Evolutionary conservation across 2,329 filamentous ascomycete genomes (phyloP).

Genomic region (Cordyceps cicadae): DNA sequence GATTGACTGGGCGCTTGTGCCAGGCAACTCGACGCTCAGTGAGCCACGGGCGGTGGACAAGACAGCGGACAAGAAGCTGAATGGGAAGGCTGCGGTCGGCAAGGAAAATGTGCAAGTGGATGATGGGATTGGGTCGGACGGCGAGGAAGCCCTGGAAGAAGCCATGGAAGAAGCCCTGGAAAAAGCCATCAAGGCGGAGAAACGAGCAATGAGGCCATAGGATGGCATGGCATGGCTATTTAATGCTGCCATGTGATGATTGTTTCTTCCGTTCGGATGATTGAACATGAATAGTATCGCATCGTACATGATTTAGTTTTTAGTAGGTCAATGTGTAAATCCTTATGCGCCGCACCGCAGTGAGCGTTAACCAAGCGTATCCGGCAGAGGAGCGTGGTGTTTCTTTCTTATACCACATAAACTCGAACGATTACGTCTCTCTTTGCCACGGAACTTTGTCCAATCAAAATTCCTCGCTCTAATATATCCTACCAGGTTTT

Average conservation of each 20-base stretch:
- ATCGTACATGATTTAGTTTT: not conserved
- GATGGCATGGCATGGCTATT: not conserved
- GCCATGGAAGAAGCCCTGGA: conserved; percentile 30
- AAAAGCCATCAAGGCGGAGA: conserved; percentile 26
- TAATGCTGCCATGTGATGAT: not conserved
- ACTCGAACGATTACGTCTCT: no score
- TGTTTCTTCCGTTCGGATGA: not conserved
- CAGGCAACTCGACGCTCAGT: conserved; percentile 25
- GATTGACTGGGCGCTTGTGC: conserved; percentile 72
- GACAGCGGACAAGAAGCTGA: conserved; percentile 11
- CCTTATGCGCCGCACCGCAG: not conserved
- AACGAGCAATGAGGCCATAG: conserved; percentile 12
- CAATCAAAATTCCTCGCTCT: no score
- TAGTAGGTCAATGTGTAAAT: not conserved
- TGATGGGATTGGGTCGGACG: conserved; percentile 27
- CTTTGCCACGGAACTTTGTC: no score
- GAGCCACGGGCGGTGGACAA: conserved; percentile 21
- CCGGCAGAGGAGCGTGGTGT: no score
- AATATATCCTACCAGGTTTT: not conserved
- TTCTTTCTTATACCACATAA: no score
- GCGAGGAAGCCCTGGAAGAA: conserved; percentile 30
- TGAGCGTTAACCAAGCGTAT: not conserved
- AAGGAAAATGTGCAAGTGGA: conserved; percentile 10
- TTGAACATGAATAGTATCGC: not conserved
- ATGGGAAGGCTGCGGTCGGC: conserved; percentile 12